Evolutionary conservation across 2,329 filamentous ascomycete species (phyloP), one percentile per base, ranked within the genome.

Genomic region (Alternaria sp.): DNA sequence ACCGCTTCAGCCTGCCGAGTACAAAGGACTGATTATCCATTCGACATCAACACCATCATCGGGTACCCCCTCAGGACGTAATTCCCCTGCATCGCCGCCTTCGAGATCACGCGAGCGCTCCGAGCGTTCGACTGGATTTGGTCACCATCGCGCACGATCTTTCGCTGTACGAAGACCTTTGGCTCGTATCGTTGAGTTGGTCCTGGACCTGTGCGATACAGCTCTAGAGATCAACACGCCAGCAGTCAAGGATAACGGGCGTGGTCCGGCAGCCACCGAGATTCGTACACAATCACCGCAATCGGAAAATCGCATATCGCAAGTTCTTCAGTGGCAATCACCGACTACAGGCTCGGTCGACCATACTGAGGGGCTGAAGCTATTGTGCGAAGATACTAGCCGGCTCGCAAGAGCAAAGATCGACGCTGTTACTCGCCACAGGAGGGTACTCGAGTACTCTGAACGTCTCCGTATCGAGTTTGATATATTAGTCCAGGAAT

Each of bases 381-480:
- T 93, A 26, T 82, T 99, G n/a, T 97, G 93, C 75, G 87, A 91
- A 14, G 95, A 99, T 74, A 98, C 94, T 0, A 93, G 95, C 76
- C 89, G 87, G 71, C 87, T 93, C 39, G 91, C 94, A 26, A 92
- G 89, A 72, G 87, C 91, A 44, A 99, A 99, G 77, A 92, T 98
- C 2, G 95, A 99, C 71, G 92, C 94, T 5, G 92, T 98, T 7
- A 89, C 96, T 65, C 91, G 95, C 34, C 93, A 98, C 78, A 90
- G 94, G 51, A 90, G 91, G 69, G 96, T 98, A 51, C 89, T 99
- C 32, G 95, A 99, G 77, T 99, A 99, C 75, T 90, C 94, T 0
- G 95, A 99, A 80, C 89, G 96, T 32, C 97, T 99, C 65, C 91
- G 96, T 4, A 87, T 97, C 47, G 95, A 99, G 73, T 96, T 97